phyloP scores from a whole-genome alignment of 306 rosid genomes.

The Pachyrhizus erosus region DNA sequence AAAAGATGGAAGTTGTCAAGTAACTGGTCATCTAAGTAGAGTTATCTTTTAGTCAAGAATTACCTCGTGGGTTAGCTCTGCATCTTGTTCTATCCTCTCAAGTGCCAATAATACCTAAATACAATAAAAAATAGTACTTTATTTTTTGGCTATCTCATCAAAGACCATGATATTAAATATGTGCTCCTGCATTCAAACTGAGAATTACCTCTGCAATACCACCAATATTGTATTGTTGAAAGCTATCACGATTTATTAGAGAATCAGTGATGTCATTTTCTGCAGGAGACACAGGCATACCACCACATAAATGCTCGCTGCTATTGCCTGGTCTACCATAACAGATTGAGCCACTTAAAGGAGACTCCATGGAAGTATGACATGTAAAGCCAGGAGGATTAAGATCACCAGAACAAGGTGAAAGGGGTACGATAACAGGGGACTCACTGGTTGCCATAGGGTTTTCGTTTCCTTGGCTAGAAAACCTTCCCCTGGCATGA shows the following conservation, averaged over 20 bases:
- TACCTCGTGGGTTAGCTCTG: slow-evolving; percentile 82
- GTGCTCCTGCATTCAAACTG: slow-evolving; percentile 1
- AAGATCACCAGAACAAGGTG: slow-evolving; percentile 50
- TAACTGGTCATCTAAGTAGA: slow-evolving; percentile 12
- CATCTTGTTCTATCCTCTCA: slow-evolving; percentile 81
- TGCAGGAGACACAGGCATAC: slow-evolving; percentile 45
- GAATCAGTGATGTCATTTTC: slow-evolving; percentile 54
- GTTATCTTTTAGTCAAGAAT: slow-evolving; percentile 23
- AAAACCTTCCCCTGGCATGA: slow-evolving; percentile 53
- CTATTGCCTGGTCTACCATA: slow-evolving; percentile 53
- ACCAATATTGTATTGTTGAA: slow-evolving; percentile 55
- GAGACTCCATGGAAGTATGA: slow-evolving; percentile 48
- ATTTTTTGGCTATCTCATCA: slow-evolving; percentile 9
- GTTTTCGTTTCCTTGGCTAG: slow-evolving; percentile 57
- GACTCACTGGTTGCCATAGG: slow-evolving; percentile 43
- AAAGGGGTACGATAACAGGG: slow-evolving; percentile 36
- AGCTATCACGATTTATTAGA: slow-evolving; percentile 50
- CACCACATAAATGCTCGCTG: slow-evolving; percentile 42
- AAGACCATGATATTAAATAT: slow-evolving; percentile 10
- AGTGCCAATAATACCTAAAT: slow-evolving; percentile 77
- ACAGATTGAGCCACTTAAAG: slow-evolving; percentile 49
- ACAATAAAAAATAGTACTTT: slow-evolving; percentile 16
- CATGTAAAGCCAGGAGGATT: slow-evolving; percentile 51
- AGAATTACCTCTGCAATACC: slow-evolving; percentile 72
- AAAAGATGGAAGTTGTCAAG: slow-evolving; percentile 38